Evolutionary conservation across 83 land plant genomes (phyloP), one percentile per base, ranked within the genome.

Genomic region (Picea mariana): DNA sequence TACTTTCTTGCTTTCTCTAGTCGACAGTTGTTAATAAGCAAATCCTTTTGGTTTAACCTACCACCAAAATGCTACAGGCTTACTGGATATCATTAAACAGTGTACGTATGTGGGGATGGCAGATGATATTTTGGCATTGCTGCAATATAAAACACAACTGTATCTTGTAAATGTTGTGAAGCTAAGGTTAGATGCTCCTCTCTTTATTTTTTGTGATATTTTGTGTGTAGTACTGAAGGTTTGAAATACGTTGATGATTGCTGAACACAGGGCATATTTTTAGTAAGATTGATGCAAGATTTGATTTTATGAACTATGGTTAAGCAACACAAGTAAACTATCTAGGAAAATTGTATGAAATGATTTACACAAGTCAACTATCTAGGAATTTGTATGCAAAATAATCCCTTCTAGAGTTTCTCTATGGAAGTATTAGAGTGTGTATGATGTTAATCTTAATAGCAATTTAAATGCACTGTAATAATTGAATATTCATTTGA

Each of bases 101-200:
- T 95, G 95, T 83, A 85, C 90, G 44, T 98, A 92, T 85, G 79
- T 98, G 78, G 99, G 99, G 75, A 94, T 98, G 98, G 99, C 99
- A 77, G 99, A 98, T 89, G 97, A 98, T 79, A 82, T 88, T 65
- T 87, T 93, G 73, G 97, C 95, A 67, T 86, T 98, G 87, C 87
- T 95, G 80, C 99, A 98, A 84, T 86, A 93, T 83, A 88, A 93
- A 59, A 98, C 99, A 44, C 90, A 85, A 59, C 85, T 98, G 1
- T 94, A 96, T 86, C 97, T 98, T 44, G 86, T 89, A 11, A 90
- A 98, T 89, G 91, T 95, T 67, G 89, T 98, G 71, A 94, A 88
- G 65, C 75, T 98, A 44, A 98, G 99, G 99, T 95, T 85, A 67
- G 65, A 34, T n/a, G 38, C 75, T 62, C 16, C 15, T 62, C 55